A percentile compares a stretch with the other conserved stretches of the same genome.
Conservation (phyloP, 495 filamentous ascomycete genomes). For the Annulohypoxylon moriforme region DNA sequence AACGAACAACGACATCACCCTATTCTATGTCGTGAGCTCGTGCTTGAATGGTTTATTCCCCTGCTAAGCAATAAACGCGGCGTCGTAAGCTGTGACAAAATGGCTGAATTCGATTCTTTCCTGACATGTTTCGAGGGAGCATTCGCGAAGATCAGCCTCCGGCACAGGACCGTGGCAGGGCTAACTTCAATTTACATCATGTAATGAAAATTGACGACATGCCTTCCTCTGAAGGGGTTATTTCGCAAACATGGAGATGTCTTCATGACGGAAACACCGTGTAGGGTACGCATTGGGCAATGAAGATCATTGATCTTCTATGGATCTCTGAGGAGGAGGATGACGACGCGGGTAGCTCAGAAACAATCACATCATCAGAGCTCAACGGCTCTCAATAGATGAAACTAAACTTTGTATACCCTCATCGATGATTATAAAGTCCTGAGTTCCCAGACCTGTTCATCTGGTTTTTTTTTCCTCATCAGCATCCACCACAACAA, state of each 20-base stretch:
- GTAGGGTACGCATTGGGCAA: conserved; percentile 7
- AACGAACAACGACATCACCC: conserved; percentile 5
- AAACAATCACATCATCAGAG: background rate
- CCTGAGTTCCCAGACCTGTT: background rate
- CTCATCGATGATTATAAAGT: conserved; percentile 3
- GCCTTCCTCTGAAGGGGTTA: background rate
- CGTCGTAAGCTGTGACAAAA: conserved; percentile 16
- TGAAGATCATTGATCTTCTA: conserved; percentile 7
- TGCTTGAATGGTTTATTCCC: conserved; percentile 3
- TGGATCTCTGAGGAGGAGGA: conserved; percentile 2
- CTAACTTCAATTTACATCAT: conserved; percentile 13
- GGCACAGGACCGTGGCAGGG: background rate
- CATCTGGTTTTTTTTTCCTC: background rate
- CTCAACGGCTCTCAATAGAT: background rate
- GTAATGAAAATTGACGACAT: conserved; percentile 14
- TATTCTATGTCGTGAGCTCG: conserved; percentile 2
- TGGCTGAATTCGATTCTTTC: conserved; percentile 11
- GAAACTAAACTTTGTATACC: background rate
- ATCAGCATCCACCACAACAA: conserved; percentile 1
- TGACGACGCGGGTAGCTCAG: conserved; percentile 10
- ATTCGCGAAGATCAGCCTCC: background rate
- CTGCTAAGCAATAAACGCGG: conserved; percentile 12
- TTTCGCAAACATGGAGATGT: background rate
- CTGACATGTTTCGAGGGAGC: background rate
- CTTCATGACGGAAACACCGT: background rate